Conservation (phyloP, 257 asterid genomes). For the Gentiana macrophylla region DNA sequence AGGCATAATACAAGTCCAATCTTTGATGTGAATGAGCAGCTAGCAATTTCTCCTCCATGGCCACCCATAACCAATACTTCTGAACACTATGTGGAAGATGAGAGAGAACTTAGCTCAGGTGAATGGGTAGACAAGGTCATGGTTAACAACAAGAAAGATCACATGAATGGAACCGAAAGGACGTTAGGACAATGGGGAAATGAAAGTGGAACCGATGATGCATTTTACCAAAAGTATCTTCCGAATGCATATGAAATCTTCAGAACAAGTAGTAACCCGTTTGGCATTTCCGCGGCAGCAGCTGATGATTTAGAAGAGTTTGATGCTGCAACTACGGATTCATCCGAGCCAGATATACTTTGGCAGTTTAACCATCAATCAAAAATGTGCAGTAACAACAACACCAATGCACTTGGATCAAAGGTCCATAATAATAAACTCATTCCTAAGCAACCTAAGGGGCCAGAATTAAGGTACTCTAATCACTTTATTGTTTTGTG, state of each 20-base stretch:
- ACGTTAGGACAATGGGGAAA: conserved; percentile 38
- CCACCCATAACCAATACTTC: conserved; percentile 50
- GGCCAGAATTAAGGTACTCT: conserved; percentile 59
- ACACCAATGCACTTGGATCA: conserved; percentile 37
- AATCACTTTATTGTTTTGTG: not conserved
- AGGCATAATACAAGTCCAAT: conserved; percentile 55
- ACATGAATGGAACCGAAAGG: conserved; percentile 21
- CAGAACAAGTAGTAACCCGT: conserved; percentile 33
- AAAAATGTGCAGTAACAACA: conserved; percentile 25
- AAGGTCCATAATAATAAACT: conserved; percentile 33
- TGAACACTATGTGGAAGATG: conserved; percentile 47
- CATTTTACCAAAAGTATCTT: conserved; percentile 36
- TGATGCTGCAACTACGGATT: conserved; percentile 78
- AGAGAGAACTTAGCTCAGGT: conserved; percentile 53
- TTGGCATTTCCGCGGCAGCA: conserved; percentile 23
- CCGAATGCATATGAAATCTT: conserved; percentile 31
- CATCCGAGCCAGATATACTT: conserved; percentile 81
- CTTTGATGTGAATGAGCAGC: conserved; percentile 71
- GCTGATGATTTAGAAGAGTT: conserved; percentile 68
- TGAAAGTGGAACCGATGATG: conserved; percentile 30
- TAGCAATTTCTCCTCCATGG: conserved; percentile 74
- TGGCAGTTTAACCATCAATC: conserved; percentile 65
- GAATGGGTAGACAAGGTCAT: conserved; percentile 97
- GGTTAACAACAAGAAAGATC: conserved; percentile 88
- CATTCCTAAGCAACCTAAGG: conserved; percentile 34